Evolutionary conservation across 169 alveolate species (phyloP).

Genomic region (Plasmodium vivax): DNA sequence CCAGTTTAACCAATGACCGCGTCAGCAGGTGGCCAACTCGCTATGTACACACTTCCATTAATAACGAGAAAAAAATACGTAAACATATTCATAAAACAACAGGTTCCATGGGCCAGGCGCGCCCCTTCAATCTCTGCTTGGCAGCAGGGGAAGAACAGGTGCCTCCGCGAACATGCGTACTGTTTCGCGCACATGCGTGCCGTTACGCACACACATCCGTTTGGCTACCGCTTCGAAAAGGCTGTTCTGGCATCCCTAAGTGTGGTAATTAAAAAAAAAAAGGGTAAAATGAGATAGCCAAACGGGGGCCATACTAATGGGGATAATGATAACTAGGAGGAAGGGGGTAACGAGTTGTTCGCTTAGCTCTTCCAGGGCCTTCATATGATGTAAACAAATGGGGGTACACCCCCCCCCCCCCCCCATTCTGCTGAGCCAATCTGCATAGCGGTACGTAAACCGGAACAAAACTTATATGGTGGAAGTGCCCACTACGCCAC

Average conservation of each 20-base stretch:
- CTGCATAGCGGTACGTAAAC: background rate
- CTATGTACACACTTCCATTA: background rate
- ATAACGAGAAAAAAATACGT: background rate
- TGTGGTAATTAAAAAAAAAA: conserved; percentile 4
- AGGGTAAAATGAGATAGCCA: background rate
- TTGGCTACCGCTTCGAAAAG: background rate
- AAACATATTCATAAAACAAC: conserved; percentile 3
- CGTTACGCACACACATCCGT: background rate
- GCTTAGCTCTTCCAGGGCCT: background rate
- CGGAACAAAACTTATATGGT: too few species aligned
- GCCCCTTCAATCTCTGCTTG: background rate
- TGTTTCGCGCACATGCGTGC: background rate
- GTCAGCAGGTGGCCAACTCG: background rate
- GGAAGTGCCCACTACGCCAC: background rate
- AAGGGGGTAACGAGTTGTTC: too few species aligned
- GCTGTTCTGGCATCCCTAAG: background rate
- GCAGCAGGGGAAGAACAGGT: background rate
- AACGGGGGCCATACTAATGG: background rate
- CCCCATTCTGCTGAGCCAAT: background rate
- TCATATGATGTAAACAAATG: background rate
- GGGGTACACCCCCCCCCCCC: background rate
- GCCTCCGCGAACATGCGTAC: background rate
- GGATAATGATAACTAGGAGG: background rate
- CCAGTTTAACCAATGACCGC: too few species aligned
- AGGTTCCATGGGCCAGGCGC: background rate